phyloP scores from a whole-genome alignment of 495 filamentous ascomycete species.

The Neurospora cerealis region DNA sequence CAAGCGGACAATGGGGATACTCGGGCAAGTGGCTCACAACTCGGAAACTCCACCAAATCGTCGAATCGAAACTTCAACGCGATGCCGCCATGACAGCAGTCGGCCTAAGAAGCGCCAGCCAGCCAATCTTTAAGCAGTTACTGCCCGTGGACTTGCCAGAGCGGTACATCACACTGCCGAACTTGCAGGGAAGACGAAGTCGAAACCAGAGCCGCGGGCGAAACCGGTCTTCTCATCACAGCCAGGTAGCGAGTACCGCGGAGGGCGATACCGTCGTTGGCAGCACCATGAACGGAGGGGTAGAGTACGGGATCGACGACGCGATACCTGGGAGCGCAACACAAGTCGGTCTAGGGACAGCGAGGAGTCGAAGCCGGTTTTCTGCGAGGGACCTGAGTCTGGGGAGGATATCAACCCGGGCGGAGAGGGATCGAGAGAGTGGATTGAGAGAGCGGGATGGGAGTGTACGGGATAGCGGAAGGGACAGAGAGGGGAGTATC shows the following conservation, averaged over 20 bases:
- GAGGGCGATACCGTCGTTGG: neutral
- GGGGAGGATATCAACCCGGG: neutral
- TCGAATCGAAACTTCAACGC: conserved; percentile 23
- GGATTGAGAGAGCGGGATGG: neutral
- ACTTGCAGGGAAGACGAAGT: conserved; percentile 5
- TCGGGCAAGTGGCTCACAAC: conserved; percentile 12
- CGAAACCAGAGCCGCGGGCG: neutral
- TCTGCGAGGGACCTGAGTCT: neutral
- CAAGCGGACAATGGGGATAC: neutral
- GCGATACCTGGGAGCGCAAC: neutral
- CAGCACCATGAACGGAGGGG: neutral
- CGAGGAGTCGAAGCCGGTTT: neutral
- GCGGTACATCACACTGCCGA: conserved; percentile 23
- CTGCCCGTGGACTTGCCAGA: conserved; percentile 21
- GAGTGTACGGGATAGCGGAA: neutral
- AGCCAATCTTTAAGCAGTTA: conserved; percentile 28
- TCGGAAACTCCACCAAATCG: conserved; percentile 24
- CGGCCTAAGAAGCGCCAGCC: conserved; percentile 4
- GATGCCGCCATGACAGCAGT: conserved; percentile 2
- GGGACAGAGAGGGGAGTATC: neutral
- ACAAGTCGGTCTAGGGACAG: neutral
- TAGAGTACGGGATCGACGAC: neutral
- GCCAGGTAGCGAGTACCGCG: neutral
- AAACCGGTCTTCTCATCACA: neutral
- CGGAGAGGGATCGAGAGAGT: neutral